Evolutionary conservation across 176 grass and related monocot species (phyloP).

Genomic region (Lolium perenne): DNA sequence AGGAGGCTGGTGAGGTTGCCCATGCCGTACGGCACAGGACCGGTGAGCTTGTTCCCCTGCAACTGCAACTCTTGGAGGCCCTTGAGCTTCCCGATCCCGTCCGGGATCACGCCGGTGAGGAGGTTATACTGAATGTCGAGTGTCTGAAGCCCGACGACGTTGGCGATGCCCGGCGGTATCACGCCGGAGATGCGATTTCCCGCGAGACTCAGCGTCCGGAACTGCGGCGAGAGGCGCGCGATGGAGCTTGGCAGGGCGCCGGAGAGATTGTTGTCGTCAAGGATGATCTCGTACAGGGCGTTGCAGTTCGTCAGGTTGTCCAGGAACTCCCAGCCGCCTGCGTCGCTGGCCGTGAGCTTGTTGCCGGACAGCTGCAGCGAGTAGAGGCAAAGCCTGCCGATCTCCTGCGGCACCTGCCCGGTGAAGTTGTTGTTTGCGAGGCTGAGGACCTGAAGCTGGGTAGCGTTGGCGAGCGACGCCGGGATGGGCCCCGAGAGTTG

Average conservation of each 20-base stretch:
- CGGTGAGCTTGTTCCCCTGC: constrained; percentile 35
- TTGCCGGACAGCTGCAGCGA: constrained; percentile 32
- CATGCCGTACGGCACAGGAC: constrained; percentile 44
- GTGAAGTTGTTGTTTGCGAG: constrained; percentile 51
- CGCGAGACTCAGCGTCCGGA: constrained; percentile 35
- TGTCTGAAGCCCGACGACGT: constrained; percentile 25
- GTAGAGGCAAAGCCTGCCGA: constrained; percentile 39
- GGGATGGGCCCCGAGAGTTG: constrained; percentile 42
- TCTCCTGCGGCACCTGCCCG: constrained; percentile 35
- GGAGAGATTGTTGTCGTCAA: constrained; percentile 36
- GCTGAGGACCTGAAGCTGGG: neutral
- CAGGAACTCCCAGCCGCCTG: constrained; percentile 38
- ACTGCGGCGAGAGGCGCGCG: constrained; percentile 20
- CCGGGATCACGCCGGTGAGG: constrained; percentile 39
- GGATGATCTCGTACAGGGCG: neutral
- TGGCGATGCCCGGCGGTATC: constrained; percentile 34
- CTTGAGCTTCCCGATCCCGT: constrained; percentile 45
- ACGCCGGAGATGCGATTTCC: constrained; percentile 44
- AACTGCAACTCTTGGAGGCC: constrained; percentile 34
- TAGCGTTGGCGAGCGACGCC: constrained; percentile 40
- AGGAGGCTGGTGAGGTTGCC: constrained; percentile 38
- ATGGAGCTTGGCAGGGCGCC: constrained; percentile 42
- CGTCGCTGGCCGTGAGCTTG: constrained; percentile 1
- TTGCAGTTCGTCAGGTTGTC: constrained; percentile 45
- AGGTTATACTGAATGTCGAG: constrained; percentile 34